Percentiles rank a stretch among this genome's conserved stretches.
These are phyloP conservation scores for Cercophora samala DNA, from an alignment of 495 filamentous ascomycete genomes.

Conservation along the genomic window DNA sequence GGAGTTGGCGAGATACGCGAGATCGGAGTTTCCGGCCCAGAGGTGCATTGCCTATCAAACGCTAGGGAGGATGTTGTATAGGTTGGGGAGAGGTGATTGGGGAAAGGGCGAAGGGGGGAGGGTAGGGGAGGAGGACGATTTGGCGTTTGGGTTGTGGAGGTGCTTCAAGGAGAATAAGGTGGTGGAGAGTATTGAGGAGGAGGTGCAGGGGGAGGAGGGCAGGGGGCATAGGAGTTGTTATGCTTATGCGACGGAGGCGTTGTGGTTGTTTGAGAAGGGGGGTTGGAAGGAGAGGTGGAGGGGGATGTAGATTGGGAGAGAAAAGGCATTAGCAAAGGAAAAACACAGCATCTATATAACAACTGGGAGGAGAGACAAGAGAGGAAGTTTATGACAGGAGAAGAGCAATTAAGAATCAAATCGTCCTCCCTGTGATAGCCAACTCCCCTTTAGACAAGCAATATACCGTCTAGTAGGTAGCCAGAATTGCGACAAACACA, in stretches of 20 bases:
- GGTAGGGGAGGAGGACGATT: slow-evolving; percentile 47
- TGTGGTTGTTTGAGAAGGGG: slow-evolving; percentile 87
- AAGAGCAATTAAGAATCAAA: too few species aligned
- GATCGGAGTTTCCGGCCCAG: slow-evolving; percentile 80
- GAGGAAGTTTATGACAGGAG: too few species aligned
- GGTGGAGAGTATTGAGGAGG: slow-evolving; percentile 66
- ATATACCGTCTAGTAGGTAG: too few species aligned
- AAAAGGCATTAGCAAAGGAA: background rate
- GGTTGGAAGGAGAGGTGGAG: slow-evolving; percentile 55
- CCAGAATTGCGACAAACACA: too few species aligned
- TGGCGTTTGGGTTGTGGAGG: slow-evolving; percentile 64
- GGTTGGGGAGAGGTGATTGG: slow-evolving; percentile 76
- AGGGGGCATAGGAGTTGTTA: slow-evolving; percentile 59
- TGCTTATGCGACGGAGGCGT: slow-evolving; percentile 81
- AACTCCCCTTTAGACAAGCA: too few species aligned
- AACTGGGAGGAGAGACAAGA: too few species aligned
- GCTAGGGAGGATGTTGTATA: slow-evolving; percentile 77
- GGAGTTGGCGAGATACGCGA: slow-evolving; percentile 76
- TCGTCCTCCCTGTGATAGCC: too few species aligned
- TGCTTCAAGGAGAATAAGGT: slow-evolving; percentile 75
- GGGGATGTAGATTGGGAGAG: slow-evolving; percentile 19
- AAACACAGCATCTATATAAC: background rate
- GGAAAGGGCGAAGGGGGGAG: slow-evolving; percentile 57
- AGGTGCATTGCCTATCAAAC: slow-evolving; percentile 90
- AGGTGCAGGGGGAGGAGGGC: slow-evolving; percentile 52